These are phyloP conservation scores for Hypoxylon sp. DNA, from an alignment of 2,329 filamentous ascomycete species.

Conservation along the genomic window DNA sequence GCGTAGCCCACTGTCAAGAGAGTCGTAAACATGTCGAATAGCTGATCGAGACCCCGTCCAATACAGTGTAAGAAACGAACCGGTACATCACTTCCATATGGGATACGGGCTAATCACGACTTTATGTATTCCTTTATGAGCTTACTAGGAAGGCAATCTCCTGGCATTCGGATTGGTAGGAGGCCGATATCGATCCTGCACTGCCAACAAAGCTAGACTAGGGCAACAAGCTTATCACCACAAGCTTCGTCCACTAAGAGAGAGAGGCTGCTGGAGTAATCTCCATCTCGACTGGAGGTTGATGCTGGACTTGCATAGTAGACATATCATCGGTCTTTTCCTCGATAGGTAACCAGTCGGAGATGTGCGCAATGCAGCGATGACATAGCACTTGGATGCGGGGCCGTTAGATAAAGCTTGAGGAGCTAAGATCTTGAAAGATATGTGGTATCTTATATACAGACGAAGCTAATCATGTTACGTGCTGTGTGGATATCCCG, in stretches of 20 bases:
- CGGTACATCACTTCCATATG: constrained; percentile 4
- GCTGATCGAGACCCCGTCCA: constrained; percentile 5
- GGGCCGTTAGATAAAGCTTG: constrained; percentile 46
- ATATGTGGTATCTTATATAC: constrained; percentile 11
- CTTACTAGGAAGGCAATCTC: constrained; percentile 15
- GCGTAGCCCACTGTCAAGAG: constrained; percentile 57
- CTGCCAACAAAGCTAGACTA: constrained; percentile 34
- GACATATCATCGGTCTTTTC: constrained; percentile 43
- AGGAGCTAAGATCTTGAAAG: constrained; percentile 3
- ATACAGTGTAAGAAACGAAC: constrained; percentile 2
- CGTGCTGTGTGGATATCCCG: constrained; percentile 5
- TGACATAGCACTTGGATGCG: constrained; percentile 42
- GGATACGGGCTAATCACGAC: constrained; percentile 2
- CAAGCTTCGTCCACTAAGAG: constrained; percentile 42
- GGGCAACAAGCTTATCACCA: constrained; percentile 35
- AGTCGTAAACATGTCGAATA: constrained; percentile 39
- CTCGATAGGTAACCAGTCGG: constrained; percentile 42
- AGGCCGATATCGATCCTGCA: constrained; percentile 36
- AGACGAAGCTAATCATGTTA: constrained; percentile 7
- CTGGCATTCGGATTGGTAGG: constrained; percentile 32
- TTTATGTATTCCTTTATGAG: constrained; percentile 24
- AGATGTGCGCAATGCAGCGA: constrained; percentile 37
- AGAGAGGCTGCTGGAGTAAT: constrained; percentile 25
- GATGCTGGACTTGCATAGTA: constrained; percentile 42
- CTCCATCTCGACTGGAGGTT: constrained; percentile 41